Percentiles rank a stretch among this genome's conserved stretches.
These are phyloP conservation scores for Cornus kousa DNA, from an alignment of 148 eudicot species.

Conservation along the genomic window DNA sequence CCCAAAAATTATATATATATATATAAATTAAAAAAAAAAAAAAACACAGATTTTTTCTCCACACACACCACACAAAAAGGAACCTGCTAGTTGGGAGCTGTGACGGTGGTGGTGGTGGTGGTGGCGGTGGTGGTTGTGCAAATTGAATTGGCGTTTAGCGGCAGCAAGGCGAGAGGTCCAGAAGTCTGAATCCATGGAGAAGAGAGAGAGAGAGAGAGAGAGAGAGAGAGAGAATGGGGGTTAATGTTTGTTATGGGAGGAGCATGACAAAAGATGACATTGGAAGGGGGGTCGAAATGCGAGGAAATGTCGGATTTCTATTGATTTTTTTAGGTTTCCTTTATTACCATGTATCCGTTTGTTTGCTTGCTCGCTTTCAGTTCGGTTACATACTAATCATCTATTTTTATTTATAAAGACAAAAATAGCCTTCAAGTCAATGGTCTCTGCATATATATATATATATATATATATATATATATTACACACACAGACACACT, in stretches of 20 bases:
- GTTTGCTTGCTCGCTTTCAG: neutral
- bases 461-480: too few relatives aligned
- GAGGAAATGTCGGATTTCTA: neutral
- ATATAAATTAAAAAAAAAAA: too few relatives aligned
- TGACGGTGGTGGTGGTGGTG: constrained; percentile 18
- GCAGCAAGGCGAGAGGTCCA: constrained; percentile 90
- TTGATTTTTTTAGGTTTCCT: neutral
- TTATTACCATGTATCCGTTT: neutral
- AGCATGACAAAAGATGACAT: neutral
- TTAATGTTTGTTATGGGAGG: neutral
- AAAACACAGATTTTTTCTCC: neutral
- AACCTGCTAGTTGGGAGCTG: constrained; percentile 55
- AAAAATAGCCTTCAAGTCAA: too few relatives aligned
- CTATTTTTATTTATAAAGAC: too few relatives aligned
- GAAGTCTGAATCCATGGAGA: constrained; percentile 72
- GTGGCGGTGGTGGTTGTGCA: constrained; percentile 48
- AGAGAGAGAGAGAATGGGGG: neutral
- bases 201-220: neutral
- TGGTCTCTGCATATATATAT: too few relatives aligned
- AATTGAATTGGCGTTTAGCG: constrained; percentile 70
- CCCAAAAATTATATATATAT: neutral
- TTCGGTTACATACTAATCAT: neutral
- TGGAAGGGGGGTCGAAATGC: neutral
- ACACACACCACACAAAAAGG: neutral
- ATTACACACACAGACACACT: too few relatives aligned